A percentile compares a stretch with the other conserved stretches of the same genome.
Conservation (phyloP, 495 filamentous ascomycete species). For the Penicillium maclennaniae region DNA sequence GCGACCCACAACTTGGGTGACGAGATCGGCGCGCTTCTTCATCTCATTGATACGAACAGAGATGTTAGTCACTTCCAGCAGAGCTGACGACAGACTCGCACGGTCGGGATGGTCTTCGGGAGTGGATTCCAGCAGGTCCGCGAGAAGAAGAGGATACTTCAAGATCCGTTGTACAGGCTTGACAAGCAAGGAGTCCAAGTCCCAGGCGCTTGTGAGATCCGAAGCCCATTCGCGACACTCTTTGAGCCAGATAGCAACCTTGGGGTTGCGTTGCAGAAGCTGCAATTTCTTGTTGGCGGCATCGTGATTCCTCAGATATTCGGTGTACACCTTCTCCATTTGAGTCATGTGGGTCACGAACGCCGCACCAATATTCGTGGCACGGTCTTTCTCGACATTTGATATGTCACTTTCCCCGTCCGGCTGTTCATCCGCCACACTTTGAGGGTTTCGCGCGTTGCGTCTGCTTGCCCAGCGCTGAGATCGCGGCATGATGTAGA, state of each 20-base stretch:
- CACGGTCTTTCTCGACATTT: constrained; percentile 68
- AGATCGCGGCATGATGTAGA: constrained; percentile 64
- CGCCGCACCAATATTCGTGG: constrained; percentile 72
- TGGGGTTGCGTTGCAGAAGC: constrained; percentile 64
- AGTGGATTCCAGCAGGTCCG: constrained; percentile 72
- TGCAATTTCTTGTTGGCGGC: constrained; percentile 74
- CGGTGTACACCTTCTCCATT: constrained; percentile 82
- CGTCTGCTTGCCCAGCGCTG: constrained; percentile 56
- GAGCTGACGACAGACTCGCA: constrained; percentile 57
- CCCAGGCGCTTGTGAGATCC: constrained; percentile 89
- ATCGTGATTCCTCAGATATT: constrained; percentile 83
- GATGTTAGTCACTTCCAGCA: constrained; percentile 61
- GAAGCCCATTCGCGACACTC: constrained; percentile 85
- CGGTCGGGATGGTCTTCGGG: constrained; percentile 79
- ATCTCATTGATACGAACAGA: constrained; percentile 85
- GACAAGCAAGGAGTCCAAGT: constrained; percentile 86
- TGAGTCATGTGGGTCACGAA: constrained; percentile 68
- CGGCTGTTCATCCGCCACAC: constrained; percentile 25
- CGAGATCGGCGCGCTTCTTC: constrained; percentile 85
- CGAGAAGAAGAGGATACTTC: constrained; percentile 85
- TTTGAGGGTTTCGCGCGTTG: constrained; percentile 38
- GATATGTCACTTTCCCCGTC: constrained; percentile 37
- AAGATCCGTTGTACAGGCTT: constrained; percentile 91
- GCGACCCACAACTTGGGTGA: constrained; percentile 79
- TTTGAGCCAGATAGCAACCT: constrained; percentile 83